Evolutionary conservation across 108 stramenopile species (phyloP).

Genomic region (Craspedostauros australis): DNA sequence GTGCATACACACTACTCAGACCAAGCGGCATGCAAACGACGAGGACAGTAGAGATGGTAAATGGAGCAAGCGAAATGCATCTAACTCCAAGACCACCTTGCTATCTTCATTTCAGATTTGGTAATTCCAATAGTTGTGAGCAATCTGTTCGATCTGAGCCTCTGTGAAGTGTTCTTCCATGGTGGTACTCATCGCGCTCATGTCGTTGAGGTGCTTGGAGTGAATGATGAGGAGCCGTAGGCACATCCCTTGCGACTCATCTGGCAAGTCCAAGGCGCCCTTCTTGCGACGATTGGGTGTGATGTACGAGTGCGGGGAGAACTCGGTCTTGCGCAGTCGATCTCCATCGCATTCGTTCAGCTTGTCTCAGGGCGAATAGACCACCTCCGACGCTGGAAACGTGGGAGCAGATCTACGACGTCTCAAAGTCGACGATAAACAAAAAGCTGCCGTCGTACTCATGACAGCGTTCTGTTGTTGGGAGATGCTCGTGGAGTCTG

Average conservation of each 20-base stretch:
- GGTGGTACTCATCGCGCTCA: constrained; percentile 28
- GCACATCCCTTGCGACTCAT: constrained; percentile 60
- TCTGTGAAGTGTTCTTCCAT: constrained; percentile 49
- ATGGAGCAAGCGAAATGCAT: too few species aligned
- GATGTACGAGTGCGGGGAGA: too few species aligned
- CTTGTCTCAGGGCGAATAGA: constrained; percentile 47
- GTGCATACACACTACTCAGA: too few species aligned
- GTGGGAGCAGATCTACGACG: constrained; percentile 34
- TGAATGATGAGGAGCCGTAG: constrained; percentile 43
- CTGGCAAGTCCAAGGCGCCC: constrained; percentile 67
- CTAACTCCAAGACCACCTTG: too few species aligned
- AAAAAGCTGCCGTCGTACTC: constrained; percentile 71
- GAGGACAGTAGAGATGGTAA: too few species aligned
- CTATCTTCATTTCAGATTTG: too few species aligned
- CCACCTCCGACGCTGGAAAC: constrained; percentile 73
- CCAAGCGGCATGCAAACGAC: too few species aligned
- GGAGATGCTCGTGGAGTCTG: too few species aligned
- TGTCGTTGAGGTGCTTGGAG: constrained; percentile 35
- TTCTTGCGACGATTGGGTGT: constrained; percentile 41
- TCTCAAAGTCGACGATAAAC: constrained; percentile 63
- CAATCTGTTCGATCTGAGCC: constrained; percentile 37
- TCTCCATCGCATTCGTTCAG: constrained; percentile 42
- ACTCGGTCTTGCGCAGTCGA: constrained; percentile 57
- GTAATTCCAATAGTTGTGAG: too few species aligned
- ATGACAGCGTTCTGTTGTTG: too few species aligned